phyloP scores from a whole-genome alignment of 345 rosid species.

The Firmiana major region DNA sequence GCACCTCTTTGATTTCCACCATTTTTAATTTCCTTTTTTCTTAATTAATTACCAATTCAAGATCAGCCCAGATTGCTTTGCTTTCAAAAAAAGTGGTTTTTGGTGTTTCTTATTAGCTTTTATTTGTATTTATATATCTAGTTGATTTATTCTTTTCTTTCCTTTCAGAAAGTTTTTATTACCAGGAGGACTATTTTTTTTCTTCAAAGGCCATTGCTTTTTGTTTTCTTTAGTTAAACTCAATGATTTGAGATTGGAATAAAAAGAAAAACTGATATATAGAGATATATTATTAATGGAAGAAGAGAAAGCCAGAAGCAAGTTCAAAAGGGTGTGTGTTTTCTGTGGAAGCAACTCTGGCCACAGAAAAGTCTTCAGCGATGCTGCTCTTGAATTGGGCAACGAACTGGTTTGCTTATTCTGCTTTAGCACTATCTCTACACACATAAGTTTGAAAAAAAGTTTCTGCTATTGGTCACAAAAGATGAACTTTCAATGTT shows the following conservation, averaged over 20 bases:
- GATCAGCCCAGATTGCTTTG: constrained; percentile 27
- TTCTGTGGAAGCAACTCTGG: constrained; percentile 97
- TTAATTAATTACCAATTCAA: constrained; percentile 2
- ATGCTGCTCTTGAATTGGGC: constrained; percentile 89
- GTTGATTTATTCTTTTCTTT: constrained; percentile 15
- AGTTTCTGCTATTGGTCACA: not conserved
- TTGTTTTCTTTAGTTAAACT: constrained; percentile 9
- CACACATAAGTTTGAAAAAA: constrained; percentile 4
- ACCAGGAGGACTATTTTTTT: constrained; percentile 8
- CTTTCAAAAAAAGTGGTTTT: constrained; percentile 4
- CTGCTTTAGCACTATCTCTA: constrained; percentile 7
- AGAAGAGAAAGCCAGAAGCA: constrained; percentile 36
- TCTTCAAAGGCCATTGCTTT: constrained; percentile 19
- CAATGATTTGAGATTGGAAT: constrained; percentile 25
- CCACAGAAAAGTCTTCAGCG: constrained; percentile 70
- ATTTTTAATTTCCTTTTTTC: not conserved
- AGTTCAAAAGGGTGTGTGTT: constrained; percentile 82
- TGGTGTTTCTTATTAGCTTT: not conserved
- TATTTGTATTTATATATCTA: not conserved
- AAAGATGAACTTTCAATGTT: constrained; percentile 4
- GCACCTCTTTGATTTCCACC: constrained; percentile 1
- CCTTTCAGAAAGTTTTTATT: constrained; percentile 11
- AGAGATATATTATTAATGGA: constrained; percentile 45
- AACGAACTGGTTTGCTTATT: constrained; percentile 78
- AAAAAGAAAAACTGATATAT: constrained; percentile 1